These are phyloP conservation scores for Penicillium sp. DNA, from an alignment of 2,329 filamentous ascomycete species.

Conservation along the genomic window DNA sequence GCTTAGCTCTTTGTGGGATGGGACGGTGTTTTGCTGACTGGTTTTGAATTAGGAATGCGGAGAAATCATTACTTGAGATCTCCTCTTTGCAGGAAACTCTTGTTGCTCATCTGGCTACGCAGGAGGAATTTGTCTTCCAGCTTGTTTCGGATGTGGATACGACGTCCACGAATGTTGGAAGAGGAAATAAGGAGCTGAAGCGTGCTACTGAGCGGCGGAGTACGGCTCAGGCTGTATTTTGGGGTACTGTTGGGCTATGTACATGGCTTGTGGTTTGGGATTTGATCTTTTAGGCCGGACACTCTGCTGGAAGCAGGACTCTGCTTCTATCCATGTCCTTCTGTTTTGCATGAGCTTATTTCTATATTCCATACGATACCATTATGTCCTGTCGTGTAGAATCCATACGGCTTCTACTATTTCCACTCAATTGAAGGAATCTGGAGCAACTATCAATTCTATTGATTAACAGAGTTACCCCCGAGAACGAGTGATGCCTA, in stretches of 20 bases:
- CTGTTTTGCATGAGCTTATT: too few species aligned
- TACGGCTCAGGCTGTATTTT: constrained; percentile 73
- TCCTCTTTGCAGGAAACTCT: constrained; percentile 87
- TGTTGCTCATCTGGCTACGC: constrained; percentile 76
- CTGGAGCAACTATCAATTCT: not conserved
- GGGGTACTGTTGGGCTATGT: constrained; percentile 71
- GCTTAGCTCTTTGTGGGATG: too few species aligned
- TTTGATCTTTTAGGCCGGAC: constrained; percentile 52
- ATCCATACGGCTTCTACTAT: not conserved
- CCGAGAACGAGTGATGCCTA: too few species aligned
- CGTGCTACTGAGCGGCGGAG: constrained; percentile 70
- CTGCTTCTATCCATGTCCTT: too few species aligned
- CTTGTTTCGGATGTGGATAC: constrained; percentile 77
- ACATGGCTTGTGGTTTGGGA: constrained; percentile 74
- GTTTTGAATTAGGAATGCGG: constrained; percentile 62
- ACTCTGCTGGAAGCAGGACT: not conserved
- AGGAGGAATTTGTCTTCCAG: constrained; percentile 85
- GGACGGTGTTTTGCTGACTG: constrained; percentile 2
- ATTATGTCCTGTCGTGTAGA: not conserved
- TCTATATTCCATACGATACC: too few species aligned
- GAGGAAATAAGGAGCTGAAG: constrained; percentile 88
- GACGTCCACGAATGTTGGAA: constrained; percentile 80
- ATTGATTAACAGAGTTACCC: too few species aligned
- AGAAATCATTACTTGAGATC: constrained; percentile 88
- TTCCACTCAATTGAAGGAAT: not conserved